Evolutionary conservation across 2,329 filamentous ascomycete genomes (phyloP), one percentile per base, ranked within the genome.

Genomic region (Tolypocladium nubicola): DNA sequence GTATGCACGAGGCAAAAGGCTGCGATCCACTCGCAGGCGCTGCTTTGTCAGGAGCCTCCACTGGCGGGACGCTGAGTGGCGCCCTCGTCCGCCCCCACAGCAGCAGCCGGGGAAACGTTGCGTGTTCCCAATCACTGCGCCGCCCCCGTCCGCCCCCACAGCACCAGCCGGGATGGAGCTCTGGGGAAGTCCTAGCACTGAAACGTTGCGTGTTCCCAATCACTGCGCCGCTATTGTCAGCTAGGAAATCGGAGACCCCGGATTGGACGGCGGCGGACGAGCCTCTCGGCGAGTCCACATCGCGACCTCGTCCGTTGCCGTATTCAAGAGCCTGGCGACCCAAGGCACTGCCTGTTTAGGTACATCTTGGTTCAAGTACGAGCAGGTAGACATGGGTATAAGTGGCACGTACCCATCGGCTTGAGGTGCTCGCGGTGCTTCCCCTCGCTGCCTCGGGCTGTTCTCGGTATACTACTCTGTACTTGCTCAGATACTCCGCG

Each of bases 151-250:
- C 14, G 4, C 45, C 23, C 45, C 45, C 23, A 19, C 45, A 14
- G 43, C 23, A 9, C 6, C 26, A 26, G 43, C 43, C 11, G 37
- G 37, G 10, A 38, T 14, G 37, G 37, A 8, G 39, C 26, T 49
- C 45, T 4, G 30, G 47, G 47, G 26, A 35, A 6, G 16, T n/a
- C 54, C 45, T 59, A 61, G 62, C 61, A 55, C 62, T 68, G 67
- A 57, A 68, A 68, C 67, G 66, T 68, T 65, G 61, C 66, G 61
- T 57, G 61, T 67, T 56, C 55, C 40, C 55, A 61, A 60, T 61
- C 37, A 6, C 40, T 13, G 26, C 47, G 33, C 23, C 40, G 21
- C 58, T 41, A 61, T 61, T 61, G 60, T 58, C 45, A 45, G n/a
- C 35, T 8, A 14, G 23, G 23, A 26, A 11, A 47, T 26, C n/a